Evolutionary conservation across 768 basidiomycete genomes (phyloP).

Genomic region (Daedalea quercina): DNA sequence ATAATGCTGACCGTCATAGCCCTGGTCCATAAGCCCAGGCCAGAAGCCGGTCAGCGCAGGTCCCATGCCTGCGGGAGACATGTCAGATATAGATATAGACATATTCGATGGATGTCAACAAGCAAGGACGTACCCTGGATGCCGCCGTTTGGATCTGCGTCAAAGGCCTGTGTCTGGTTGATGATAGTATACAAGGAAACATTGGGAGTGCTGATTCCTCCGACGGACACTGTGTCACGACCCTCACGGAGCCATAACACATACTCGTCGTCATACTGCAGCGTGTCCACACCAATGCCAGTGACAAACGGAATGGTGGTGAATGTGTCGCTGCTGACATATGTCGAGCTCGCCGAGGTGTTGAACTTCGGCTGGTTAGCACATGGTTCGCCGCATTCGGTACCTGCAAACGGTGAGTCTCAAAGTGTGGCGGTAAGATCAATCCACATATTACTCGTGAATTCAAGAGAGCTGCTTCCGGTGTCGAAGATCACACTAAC

Average conservation of each 20-base stretch:
- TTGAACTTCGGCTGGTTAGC: slow-evolving; percentile 40
- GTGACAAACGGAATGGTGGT: slow-evolving; percentile 45
- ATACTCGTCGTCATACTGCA: slow-evolving; percentile 39
- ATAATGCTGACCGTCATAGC: slow-evolving; percentile 35
- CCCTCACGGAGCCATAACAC: slow-evolving; percentile 38
- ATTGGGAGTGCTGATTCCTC: slow-evolving; percentile 31
- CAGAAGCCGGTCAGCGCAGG: slow-evolving; percentile 40
- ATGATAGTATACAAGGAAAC: slow-evolving; percentile 45
- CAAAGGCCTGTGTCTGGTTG: slow-evolving; percentile 44
- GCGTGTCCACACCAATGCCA: slow-evolving; percentile 47
- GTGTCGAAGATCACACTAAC: slow-evolving; percentile 51
- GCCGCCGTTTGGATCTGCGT: slow-evolving; percentile 49
- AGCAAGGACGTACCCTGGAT: slow-evolving; percentile 37
- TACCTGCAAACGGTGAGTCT: slow-evolving; percentile 24
- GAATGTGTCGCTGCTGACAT: slow-evolving; percentile 35
- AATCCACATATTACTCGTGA: slow-evolving; percentile 29
- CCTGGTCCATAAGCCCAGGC: slow-evolving; percentile 37
- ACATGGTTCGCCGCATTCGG: slow-evolving; percentile 39
- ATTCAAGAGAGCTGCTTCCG: slow-evolving; percentile 41
- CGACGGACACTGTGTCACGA: slow-evolving; percentile 43
- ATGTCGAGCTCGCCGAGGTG: slow-evolving; percentile 43
- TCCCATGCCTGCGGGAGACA: background rate
- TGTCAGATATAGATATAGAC: no score
- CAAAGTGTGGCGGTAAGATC: slow-evolving; percentile 8
- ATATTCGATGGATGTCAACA: background rate